A percentile compares a stretch with the other conserved stretches of the same genome.
Evolutionary conservation across 2,329 filamentous ascomycete species (phyloP).

Genomic region (Neoarthrinium moseri): DNA sequence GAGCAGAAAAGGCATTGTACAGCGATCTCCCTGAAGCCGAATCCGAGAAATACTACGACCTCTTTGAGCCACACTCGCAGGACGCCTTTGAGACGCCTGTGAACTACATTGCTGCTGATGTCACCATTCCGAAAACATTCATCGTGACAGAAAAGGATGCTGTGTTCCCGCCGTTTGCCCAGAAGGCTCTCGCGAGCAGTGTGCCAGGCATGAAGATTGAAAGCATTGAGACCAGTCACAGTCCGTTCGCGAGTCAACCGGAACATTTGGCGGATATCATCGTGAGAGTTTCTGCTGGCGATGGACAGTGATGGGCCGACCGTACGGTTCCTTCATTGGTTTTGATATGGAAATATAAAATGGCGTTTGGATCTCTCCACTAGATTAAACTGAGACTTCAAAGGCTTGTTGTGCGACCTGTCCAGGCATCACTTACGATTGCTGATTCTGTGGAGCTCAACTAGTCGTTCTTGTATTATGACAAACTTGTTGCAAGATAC

Average conservation of each 20-base stretch:
- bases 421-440: too few species aligned
- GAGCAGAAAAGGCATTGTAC: slow-evolving; percentile 14
- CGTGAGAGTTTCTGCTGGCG: not conserved
- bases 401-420: too few species aligned
- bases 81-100: slow-evolving; percentile 16
- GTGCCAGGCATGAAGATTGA: not conserved
- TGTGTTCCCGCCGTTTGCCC: slow-evolving; percentile 2
- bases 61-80: slow-evolving; percentile 13
- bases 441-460: too few species aligned
- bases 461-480: too few species aligned
- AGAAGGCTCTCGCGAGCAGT: slow-evolving; percentile 1
- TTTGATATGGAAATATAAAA: too few species aligned
- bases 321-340: too few species aligned
- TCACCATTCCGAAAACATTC: slow-evolving; percentile 14
- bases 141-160: slow-evolving; percentile 14
- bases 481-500: too few species aligned
- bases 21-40: slow-evolving; percentile 13
- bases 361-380: too few species aligned
- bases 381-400: too few species aligned
- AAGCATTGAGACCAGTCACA: slow-evolving; percentile 6
- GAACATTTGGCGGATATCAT: not conserved
- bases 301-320: too few species aligned
- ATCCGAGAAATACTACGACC: slow-evolving; percentile 11
- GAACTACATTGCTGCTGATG: slow-evolving; percentile 13
- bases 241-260: slow-evolving; percentile 4